Base-by-base conservation (phyloP, 2,329 filamentous ascomycete species). In the Colletotrichum orchidophilum region DNA sequence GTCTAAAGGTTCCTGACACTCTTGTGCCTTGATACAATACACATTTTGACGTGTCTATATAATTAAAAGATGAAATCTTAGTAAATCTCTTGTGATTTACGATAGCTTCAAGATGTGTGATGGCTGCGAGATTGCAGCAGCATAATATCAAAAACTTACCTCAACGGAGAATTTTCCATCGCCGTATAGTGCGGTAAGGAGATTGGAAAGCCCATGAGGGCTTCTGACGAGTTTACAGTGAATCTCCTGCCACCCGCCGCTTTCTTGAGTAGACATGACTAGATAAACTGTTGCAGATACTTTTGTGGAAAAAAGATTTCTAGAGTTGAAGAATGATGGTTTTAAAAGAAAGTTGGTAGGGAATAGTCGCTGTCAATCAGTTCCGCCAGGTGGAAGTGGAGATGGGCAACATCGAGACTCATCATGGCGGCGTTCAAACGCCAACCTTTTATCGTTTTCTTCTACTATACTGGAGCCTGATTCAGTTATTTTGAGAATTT, bases 161-260 rank as follows among this genome's bases (percentile, higher is more conserved):
- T 54, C 52, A 5, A 54, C 12, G 8, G 21, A 24, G 3, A 54
- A 54, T 3, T 29, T 54, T 9, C 52, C 52, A 24, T 54, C 52
- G 12, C 52, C 52, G 13, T 54, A 54, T 1, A 54, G 66, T 3
- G 42, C 42, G 42, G 61, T 64, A 67, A 62, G 71, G n/a, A 63
- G 66, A 9, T 60, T 54, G 39, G 27, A 75, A 59, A 27, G 52
- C 6, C 52, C 15, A 29, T 12, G 21, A 6, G 52, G 52, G 26
- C 52, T 54, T 29, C 18, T 31, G 15, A 54, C 52, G 13, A 54
- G 52, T 26, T 54, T 54, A 67, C 50, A 55, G 65, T 74, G 39
- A 31, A 73, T 6, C 35, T 66, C 13, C 33, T 39, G 12, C 62
- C 72, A 35, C 69, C 60, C 8, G 50, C 58, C 11, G 67, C 52